phyloP scores from a whole-genome alignment of 371 early-diverging fungal genomes.

The Rhizopus stolonifer region DNA sequence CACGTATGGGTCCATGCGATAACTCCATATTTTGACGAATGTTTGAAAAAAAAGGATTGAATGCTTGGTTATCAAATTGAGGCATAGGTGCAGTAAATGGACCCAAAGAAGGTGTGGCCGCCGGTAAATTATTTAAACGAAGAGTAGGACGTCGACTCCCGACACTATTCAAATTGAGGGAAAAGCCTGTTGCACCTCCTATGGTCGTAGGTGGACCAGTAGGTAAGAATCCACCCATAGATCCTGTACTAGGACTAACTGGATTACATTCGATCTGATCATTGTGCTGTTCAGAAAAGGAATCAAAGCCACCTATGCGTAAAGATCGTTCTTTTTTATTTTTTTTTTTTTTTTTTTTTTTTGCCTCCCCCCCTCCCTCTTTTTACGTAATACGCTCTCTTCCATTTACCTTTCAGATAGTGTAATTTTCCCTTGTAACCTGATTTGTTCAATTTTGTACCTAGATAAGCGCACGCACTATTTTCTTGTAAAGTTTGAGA shows the following conservation, averaged over 20 bases:
- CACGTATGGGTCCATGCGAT: slow-evolving; percentile 36
- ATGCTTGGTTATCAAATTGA: slow-evolving; percentile 36
- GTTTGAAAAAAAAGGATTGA: slow-evolving; percentile 46
- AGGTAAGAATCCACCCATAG: not conserved
- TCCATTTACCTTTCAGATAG: slow-evolving; percentile 55
- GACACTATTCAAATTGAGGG: slow-evolving; percentile 10
- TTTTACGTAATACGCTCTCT: too few relatives aligned
- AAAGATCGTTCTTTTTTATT: not conserved
- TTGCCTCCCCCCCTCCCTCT: too few relatives aligned
- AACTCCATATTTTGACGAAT: slow-evolving; percentile 45
- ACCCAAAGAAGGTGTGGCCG: slow-evolving; percentile 24
- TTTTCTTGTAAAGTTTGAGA: slow-evolving; percentile 42
- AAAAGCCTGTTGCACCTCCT: slow-evolving; percentile 10
- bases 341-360: not conserved
- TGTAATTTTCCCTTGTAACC: slow-evolving; percentile 44
- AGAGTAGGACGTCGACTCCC: slow-evolving; percentile 36
- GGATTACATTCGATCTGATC: slow-evolving; percentile 30
- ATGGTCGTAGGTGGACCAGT: slow-evolving; percentile 19
- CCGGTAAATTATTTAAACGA: slow-evolving; percentile 21
- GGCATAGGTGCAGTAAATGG: slow-evolving; percentile 47
- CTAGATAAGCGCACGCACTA: slow-evolving; percentile 44
- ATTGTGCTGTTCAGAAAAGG: slow-evolving; percentile 25
- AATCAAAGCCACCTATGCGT: slow-evolving; percentile 45
- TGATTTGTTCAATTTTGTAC: slow-evolving; percentile 32
- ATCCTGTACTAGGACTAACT: not conserved